Conservation (phyloP, 768 basidiomycete genomes). For the Podaxis sp. region DNA sequence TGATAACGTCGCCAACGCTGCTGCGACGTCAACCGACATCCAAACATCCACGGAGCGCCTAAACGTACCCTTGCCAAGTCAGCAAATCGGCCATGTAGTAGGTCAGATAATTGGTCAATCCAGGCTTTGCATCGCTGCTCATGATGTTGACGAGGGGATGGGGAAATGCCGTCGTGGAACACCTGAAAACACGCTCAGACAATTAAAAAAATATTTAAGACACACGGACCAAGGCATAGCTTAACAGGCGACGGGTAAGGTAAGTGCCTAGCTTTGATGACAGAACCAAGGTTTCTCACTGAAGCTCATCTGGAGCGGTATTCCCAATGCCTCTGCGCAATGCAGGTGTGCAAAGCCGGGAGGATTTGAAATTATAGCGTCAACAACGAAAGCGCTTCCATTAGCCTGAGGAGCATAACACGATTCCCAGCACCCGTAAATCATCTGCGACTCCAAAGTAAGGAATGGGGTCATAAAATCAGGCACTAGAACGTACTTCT, state of each 20-base stretch:
- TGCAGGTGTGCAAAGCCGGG: constrained; percentile 67
- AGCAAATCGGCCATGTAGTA: constrained; percentile 60
- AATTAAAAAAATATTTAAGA: background rate
- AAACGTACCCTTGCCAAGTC: constrained; percentile 55
- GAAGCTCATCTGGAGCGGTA: constrained; percentile 55
- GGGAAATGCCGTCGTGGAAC: constrained; percentile 51
- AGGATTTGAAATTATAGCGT: constrained; percentile 68
- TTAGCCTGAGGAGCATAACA: constrained; percentile 44
- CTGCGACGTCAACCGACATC: constrained; percentile 3
- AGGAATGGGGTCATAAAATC: background rate
- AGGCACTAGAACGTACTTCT: constrained; percentile 29
- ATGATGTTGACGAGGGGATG: constrained; percentile 65
- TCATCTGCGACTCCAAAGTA: constrained; percentile 37
- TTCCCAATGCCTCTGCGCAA: constrained; percentile 61
- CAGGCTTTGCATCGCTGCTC: constrained; percentile 47
- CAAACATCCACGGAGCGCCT: background rate
- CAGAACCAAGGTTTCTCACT: constrained; percentile 36
- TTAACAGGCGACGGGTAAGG: constrained; percentile 21
- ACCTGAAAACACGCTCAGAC: constrained; percentile 27
- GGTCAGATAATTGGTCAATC: constrained; percentile 56
- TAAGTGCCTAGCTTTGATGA: constrained; percentile 7
- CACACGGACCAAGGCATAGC: constrained; percentile 61
- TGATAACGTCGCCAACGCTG: constrained; percentile 60
- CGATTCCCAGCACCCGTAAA: constrained; percentile 57
- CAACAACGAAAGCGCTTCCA: constrained; percentile 49